phyloP scores from a whole-genome alignment of 2,329 filamentous ascomycete species.

The Alternaria consortialis region DNA sequence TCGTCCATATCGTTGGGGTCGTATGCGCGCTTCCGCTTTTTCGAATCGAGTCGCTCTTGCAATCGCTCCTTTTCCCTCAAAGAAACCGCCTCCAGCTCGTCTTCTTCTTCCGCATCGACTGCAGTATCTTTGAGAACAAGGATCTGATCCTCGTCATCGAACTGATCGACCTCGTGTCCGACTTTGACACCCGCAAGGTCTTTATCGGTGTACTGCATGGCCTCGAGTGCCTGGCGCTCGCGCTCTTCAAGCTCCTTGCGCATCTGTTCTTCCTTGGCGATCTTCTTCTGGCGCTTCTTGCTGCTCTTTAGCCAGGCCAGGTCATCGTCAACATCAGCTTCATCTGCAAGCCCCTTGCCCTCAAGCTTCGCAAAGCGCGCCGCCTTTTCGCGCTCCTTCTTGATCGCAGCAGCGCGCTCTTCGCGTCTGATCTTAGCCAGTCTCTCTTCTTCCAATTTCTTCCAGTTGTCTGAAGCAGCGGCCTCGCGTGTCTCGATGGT shows the following conservation, averaged over 20 bases:
- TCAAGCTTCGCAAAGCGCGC: conserved; percentile 79
- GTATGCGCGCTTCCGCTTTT: conserved; percentile 90
- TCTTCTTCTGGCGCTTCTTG: conserved; percentile 94
- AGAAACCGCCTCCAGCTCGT: conserved; percentile 83
- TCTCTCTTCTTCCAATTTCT: conserved; percentile 71
- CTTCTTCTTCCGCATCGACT: conserved; percentile 82
- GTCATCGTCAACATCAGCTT: conserved; percentile 74
- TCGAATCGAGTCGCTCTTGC: conserved; percentile 79
- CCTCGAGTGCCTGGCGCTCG: conserved; percentile 68
- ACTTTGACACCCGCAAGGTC: conserved; percentile 93
- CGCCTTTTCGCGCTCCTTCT: conserved; percentile 85
- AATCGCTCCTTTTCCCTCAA: conserved; percentile 77
- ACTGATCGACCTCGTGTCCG: conserved; percentile 82
- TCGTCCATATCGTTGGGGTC: conserved; percentile 79
- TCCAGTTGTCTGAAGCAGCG: conserved; percentile 78
- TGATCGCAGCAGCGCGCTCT: conserved; percentile 81
- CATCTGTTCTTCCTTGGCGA: conserved; percentile 73
- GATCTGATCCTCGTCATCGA: conserved; percentile 86
- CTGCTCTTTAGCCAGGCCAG: conserved; percentile 86
- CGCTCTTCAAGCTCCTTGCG: conserved; percentile 83
- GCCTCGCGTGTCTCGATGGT: conserved; percentile 85
- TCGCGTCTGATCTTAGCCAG: conserved; percentile 80
- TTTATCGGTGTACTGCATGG: conserved; percentile 77
- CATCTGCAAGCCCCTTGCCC: conserved; percentile 85
- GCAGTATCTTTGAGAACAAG: conserved; percentile 93